Conservation (phyloP, 2,329 filamentous ascomycete genomes). For the Cercospora sesami region DNA sequence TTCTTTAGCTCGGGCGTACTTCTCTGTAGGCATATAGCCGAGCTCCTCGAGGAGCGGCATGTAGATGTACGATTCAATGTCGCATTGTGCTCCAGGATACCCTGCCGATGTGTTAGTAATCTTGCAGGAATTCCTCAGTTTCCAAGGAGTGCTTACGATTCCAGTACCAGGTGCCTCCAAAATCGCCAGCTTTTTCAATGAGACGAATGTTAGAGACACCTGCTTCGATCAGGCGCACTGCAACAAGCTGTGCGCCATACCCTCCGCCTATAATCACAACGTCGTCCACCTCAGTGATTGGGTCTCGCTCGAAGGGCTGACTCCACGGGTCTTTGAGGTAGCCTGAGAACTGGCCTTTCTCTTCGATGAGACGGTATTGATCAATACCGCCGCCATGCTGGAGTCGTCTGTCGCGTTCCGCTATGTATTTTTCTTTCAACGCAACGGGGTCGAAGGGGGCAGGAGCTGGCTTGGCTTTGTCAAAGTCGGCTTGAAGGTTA, state of each 20-base stretch:
- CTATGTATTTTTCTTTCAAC: constrained; percentile 28
- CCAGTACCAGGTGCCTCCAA: constrained; percentile 44
- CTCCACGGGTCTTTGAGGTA: constrained; percentile 28
- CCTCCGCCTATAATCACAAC: constrained; percentile 28
- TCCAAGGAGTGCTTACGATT: neutral
- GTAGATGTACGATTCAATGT: constrained; percentile 52
- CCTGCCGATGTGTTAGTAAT: neutral
- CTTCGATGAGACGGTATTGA: constrained; percentile 28
- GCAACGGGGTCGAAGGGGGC: constrained; percentile 25
- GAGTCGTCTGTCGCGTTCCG: constrained; percentile 28
- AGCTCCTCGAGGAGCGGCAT: constrained; percentile 47
- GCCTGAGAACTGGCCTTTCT: constrained; percentile 21
- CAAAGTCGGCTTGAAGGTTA: constrained; percentile 25
- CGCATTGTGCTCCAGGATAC: constrained; percentile 51
- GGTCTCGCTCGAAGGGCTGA: constrained; percentile 21
- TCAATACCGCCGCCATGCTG: constrained; percentile 24
- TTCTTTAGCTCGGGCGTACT: constrained; percentile 43
- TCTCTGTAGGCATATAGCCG: constrained; percentile 45
- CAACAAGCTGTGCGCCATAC: constrained; percentile 28
- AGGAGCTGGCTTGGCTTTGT: constrained; percentile 18
- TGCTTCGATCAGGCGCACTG: constrained; percentile 27
- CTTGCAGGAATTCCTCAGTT: neutral
- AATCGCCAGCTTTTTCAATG: constrained; percentile 28
- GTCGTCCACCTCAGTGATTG: constrained; percentile 25
- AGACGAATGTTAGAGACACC: constrained; percentile 28